phyloP scores from a whole-genome alignment of 345 rosid genomes.

The Rhodamnia argentea region DNA sequence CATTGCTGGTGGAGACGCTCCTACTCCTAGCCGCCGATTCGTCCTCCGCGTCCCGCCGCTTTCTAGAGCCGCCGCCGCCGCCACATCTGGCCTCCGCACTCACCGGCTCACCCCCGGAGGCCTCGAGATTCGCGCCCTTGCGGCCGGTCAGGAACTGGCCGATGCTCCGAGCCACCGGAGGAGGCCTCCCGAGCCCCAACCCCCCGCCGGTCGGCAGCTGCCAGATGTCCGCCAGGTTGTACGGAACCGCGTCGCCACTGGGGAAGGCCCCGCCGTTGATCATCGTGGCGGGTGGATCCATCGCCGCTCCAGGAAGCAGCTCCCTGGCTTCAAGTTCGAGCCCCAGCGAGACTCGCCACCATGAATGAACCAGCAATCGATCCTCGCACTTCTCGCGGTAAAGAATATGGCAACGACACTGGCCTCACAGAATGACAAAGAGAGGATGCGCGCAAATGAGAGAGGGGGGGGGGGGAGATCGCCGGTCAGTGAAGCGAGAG shows the following conservation, averaged over 20 bases:
- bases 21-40: conserved; percentile 25
- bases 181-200: conserved; percentile 18
- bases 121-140: conserved; percentile 13
- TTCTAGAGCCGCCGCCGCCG: conserved; percentile 27
- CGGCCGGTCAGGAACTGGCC: background rate
- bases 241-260: conserved; percentile 16
- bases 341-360: background rate
- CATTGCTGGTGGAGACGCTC: conserved; percentile 37
- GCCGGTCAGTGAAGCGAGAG: background rate
- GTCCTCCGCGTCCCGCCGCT: conserved; percentile 45
- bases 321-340: background rate
- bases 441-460: background rate
- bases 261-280: conserved; percentile 31
- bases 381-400: background rate
- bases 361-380: background rate
- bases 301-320: background rate
- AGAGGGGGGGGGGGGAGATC: background rate
- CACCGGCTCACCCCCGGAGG: conserved; percentile 25
- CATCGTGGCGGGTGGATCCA: conserved; percentile 67
- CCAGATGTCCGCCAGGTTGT: conserved; percentile 74
- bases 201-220: conserved; percentile 23
- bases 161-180: conserved; percentile 7
- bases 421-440: background rate
- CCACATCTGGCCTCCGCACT: conserved; percentile 25
- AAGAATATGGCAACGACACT: background rate